A percentile compares a stretch with the other conserved stretches of the same genome.
Evolutionary conservation across 148 eudicot genomes (phyloP).

Genomic region (Cornus suecica): DNA sequence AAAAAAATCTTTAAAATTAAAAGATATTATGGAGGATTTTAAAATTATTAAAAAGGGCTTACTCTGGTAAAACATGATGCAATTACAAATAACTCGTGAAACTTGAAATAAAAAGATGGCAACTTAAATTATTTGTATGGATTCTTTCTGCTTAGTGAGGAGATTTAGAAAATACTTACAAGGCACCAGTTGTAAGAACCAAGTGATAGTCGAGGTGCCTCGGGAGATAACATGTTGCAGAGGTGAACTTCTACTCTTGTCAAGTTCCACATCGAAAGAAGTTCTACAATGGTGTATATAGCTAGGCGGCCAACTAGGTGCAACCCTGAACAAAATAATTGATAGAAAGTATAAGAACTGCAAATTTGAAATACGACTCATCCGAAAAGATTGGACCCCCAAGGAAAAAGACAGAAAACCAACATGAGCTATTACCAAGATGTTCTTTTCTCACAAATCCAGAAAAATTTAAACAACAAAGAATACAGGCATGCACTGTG

Average conservation of each 20-base stretch:
- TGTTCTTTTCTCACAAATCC: neutral
- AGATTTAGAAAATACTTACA: conserved; percentile 43
- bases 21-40: neutral
- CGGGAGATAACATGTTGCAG: conserved; percentile 93
- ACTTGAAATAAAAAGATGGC: neutral
- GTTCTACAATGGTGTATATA: conserved; percentile 65
- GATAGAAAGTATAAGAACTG: neutral
- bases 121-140: neutral
- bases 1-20: too few relatives aligned
- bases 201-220: conserved; percentile 80
- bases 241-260: conserved; percentile 87
- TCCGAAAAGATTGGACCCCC: neutral
- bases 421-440: neutral
- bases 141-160: conserved; percentile 6
- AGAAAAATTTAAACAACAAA: neutral
- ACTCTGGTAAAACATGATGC: neutral
- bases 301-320: conserved; percentile 52
- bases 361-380: too few relatives aligned
- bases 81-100: neutral
- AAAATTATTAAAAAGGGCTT: neutral
- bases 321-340: conserved; percentile 46
- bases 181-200: conserved; percentile 94
- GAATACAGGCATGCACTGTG: neutral
- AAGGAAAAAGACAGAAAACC: neutral
- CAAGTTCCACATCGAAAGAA: conserved; percentile 97